Percentiles rank a stretch among this genome's conserved stretches.
phyloP scores from a whole-genome alignment of 192 early-diverging fungal species.

The Coemansia reversa region DNA sequence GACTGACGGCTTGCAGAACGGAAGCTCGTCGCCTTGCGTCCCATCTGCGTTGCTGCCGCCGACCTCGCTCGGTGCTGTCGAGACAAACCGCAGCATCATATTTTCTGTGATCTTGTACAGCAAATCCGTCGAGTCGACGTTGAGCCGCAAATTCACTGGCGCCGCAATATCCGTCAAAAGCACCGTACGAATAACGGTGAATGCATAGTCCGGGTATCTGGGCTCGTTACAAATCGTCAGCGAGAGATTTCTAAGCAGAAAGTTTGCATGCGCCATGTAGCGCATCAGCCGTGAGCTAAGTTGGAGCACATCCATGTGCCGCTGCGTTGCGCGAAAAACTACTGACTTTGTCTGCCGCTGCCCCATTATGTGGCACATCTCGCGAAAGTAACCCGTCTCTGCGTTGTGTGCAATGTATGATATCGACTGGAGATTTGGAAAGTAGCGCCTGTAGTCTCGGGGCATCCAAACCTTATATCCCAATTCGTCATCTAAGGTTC shows the following conservation, averaged over 20 bases:
- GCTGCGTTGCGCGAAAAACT: slow-evolving; percentile 48
- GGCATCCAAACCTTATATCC: slow-evolving; percentile 56
- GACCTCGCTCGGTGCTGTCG: slow-evolving; percentile 20
- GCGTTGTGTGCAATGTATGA: slow-evolving; percentile 45
- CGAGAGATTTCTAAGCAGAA: slow-evolving; percentile 41
- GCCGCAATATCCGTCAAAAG: slow-evolving; percentile 49
- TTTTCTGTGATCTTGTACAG: slow-evolving; percentile 53
- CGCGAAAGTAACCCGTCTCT: slow-evolving; percentile 44
- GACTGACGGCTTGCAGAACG: slow-evolving; percentile 51
- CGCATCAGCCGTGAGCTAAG: slow-evolving; percentile 52
- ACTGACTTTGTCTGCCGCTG: slow-evolving; percentile 40
- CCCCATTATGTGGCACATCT: slow-evolving; percentile 52
- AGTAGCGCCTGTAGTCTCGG: slow-evolving; percentile 51
- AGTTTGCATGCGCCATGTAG: slow-evolving; percentile 56
- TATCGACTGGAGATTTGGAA: slow-evolving; percentile 41
- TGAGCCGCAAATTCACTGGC: slow-evolving; percentile 43
- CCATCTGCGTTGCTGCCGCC: background rate
- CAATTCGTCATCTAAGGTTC: slow-evolving; percentile 39
- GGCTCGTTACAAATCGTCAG: slow-evolving; percentile 45
- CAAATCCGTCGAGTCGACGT: slow-evolving; percentile 52
- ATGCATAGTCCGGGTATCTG: slow-evolving; percentile 46
- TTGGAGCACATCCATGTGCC: slow-evolving; percentile 45
- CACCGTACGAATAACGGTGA: slow-evolving; percentile 48
- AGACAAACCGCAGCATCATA: slow-evolving; percentile 44
- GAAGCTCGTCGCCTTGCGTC: slow-evolving; percentile 24